Percentiles rank a stretch among this genome's conserved stretches.
These are phyloP conservation scores for Boletus subcaerulescens DNA, from an alignment of 768 basidiomycete genomes.

Conservation along the genomic window DNA sequence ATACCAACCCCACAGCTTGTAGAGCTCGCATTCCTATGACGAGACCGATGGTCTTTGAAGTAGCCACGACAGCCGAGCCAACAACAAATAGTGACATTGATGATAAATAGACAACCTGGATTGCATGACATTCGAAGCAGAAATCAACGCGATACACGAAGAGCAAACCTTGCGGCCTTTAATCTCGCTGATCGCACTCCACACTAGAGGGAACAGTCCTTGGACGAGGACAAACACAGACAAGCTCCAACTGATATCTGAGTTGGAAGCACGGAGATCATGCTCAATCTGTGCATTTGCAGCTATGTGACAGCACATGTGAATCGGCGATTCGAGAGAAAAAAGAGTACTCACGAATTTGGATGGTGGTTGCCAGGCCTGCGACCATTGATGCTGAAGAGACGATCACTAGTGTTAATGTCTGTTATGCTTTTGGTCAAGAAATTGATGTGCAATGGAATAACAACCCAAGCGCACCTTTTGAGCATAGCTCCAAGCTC, in stretches of 20 bases:
- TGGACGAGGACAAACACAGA: slow-evolving; percentile 71
- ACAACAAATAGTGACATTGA: slow-evolving; percentile 53
- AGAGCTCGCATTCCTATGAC: slow-evolving; percentile 67
- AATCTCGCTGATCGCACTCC: slow-evolving; percentile 73
- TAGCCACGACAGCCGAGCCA: slow-evolving; percentile 57
- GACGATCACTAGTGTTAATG: slow-evolving; percentile 23
- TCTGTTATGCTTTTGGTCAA: slow-evolving; percentile 13
- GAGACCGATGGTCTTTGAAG: slow-evolving; percentile 51
- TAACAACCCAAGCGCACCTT: slow-evolving; percentile 41
- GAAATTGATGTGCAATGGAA: no score
- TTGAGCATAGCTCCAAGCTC: slow-evolving; percentile 51
- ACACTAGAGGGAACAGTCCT: slow-evolving; percentile 62
- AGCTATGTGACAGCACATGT: slow-evolving; percentile 38
- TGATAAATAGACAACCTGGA: slow-evolving; percentile 52
- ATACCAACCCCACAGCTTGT: slow-evolving; percentile 57
- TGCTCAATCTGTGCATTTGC: slow-evolving; percentile 63
- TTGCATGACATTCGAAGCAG: neutral
- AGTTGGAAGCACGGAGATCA: slow-evolving; percentile 56
- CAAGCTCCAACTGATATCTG: slow-evolving; percentile 64
- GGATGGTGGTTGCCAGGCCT: slow-evolving; percentile 23
- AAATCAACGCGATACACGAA: neutral
- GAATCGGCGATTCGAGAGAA: neutral
- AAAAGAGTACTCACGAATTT: slow-evolving; percentile 24
- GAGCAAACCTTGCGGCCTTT: slow-evolving; percentile 62
- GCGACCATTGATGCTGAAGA: slow-evolving; percentile 30